Evolutionary conservation across 257 asterid species (phyloP), one percentile per base, ranked within the genome.

Genomic region (Przewalskia tangutica): DNA sequence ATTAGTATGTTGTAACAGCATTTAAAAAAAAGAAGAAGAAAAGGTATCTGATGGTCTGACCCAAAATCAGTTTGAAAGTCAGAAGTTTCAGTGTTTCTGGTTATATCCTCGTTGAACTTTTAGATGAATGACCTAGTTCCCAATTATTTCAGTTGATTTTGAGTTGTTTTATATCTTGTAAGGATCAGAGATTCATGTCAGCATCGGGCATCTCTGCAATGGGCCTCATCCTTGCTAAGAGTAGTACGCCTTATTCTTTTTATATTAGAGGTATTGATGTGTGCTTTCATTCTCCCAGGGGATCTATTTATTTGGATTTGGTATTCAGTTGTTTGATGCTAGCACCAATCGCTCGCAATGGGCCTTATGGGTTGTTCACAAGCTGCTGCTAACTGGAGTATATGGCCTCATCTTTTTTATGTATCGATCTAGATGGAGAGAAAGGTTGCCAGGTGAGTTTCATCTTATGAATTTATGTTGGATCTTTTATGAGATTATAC

Each of bases 361-460:
- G 90, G 90, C 88, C 60, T 84, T 88, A 6, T 88, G 90, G 90
- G 86, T 88, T 64, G 81, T 88, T 77, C 90, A 88, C 85, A 88
- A 80, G 53, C 64, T 88, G 55, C 82, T 88, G 81, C 81, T 88
- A 51, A 60, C 90, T 77, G 90, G 81, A 84, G 90, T 85, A 60
- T 88, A 88, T 85, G 90, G 90, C 60, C 79, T 88, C 79, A 88
- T 88, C 50, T 84, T 85, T 56, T 79, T 82, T 77, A 81, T 88
- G 62, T 88, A 85, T 54, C 87, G 84, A 32, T 83, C 89, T 79
- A 88, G 87, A 77, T 82, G 85, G 86, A 85, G 86, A 82, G 90
- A 88, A 38, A 85, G 89, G 82, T 77, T 88, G 77, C 90, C 90
- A 38, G 90, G 90, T 85, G 73, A 83, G 87, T 84, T 55, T 56